These are phyloP conservation scores for Phytophthora uliginosa DNA, from an alignment of 352 stramenopile species.

Conservation along the genomic window DNA sequence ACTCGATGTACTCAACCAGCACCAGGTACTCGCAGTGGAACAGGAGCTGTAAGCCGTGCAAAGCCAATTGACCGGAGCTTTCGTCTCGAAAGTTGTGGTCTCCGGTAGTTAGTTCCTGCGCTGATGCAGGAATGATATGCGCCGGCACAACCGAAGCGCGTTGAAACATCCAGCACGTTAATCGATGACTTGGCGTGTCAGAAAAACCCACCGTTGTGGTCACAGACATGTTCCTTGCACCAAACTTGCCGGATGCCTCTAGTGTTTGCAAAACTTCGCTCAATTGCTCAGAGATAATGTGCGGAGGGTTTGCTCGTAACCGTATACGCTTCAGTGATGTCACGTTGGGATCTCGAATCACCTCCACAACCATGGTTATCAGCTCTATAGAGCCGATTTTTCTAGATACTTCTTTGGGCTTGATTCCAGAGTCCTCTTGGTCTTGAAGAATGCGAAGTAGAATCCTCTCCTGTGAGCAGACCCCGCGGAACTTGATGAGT, in stretches of 20 bases:
- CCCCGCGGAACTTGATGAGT: constrained; percentile 8
- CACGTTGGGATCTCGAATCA: not conserved
- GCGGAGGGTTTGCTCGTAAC: not conserved
- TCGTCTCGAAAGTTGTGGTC: not conserved
- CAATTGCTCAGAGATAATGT: not conserved
- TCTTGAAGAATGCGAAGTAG: not conserved
- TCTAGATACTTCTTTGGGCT: not conserved
- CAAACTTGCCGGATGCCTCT: not conserved
- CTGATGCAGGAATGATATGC: not conserved
- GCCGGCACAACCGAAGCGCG: not conserved
- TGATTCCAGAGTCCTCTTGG: not conserved
- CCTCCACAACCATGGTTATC: not conserved
- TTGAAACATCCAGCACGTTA: not conserved
- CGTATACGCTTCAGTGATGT: not conserved
- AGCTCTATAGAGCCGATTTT: not conserved
- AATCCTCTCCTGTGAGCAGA: not conserved
- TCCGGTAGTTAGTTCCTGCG: not conserved
- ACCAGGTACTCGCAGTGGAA: constrained; percentile 32
- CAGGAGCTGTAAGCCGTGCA: constrained; percentile 29
- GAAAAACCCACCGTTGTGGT: not conserved
- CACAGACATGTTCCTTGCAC: not conserved
- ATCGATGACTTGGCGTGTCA: not conserved
- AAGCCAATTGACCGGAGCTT: not conserved
- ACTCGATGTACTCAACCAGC: constrained; percentile 34
- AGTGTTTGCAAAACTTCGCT: not conserved